Conservation (phyloP, 2,329 filamentous ascomycete genomes). For the Verticillium nonalfalfae region DNA sequence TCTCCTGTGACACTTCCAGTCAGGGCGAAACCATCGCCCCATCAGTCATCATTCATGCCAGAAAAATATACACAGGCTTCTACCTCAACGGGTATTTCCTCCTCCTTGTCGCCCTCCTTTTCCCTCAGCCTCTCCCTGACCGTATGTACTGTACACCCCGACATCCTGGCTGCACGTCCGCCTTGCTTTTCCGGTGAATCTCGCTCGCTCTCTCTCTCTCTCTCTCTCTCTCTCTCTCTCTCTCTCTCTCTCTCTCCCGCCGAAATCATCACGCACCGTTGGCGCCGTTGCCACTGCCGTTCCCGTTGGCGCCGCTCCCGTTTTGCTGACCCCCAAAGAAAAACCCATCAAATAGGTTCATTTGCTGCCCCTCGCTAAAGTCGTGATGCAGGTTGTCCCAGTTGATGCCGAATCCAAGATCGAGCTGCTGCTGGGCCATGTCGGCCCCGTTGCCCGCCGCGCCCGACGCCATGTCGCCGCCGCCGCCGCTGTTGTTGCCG, state of each 20-base stretch:
- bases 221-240: too few species aligned
- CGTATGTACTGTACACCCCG: neutral
- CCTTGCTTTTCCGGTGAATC: neutral
- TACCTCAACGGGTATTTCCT: neutral
- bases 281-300: neutral
- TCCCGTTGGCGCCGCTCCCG: slow-evolving; percentile 14
- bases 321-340: slow-evolving; percentile 57
- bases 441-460: slow-evolving; percentile 21
- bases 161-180: neutral
- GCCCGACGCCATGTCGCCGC: neutral
- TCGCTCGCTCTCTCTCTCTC: neutral
- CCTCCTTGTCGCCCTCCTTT: too few species aligned
- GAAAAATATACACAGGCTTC: slow-evolving; percentile 11
- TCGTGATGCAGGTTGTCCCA: slow-evolving; percentile 59
- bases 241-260: too few species aligned
- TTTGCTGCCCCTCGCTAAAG: slow-evolving; percentile 50
- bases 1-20: neutral
- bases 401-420: slow-evolving; percentile 62
- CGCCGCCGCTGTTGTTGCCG: neutral
- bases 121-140: neutral
- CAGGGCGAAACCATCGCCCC: neutral
- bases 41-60: neutral
- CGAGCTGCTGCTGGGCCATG: slow-evolving; percentile 44
- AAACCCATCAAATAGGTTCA: slow-evolving; percentile 67
- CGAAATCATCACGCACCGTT: neutral